Base-by-base conservation (phyloP, 306 rosid genomes). In the Spatholobus suberectus region DNA sequence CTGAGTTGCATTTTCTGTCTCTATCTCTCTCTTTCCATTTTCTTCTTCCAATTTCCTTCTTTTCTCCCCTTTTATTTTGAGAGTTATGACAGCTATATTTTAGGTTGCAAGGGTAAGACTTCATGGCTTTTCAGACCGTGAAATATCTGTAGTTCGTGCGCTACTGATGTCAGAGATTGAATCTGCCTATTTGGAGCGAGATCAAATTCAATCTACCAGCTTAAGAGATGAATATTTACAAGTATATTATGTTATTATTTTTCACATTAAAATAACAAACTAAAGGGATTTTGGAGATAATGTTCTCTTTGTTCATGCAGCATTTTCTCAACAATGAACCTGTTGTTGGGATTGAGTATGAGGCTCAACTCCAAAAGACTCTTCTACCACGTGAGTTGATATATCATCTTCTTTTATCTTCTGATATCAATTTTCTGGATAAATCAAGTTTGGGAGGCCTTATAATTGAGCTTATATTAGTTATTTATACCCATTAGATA, bases 161-260 rank as follows among this genome's bases (percentile, higher is more conserved):
- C 79, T 92, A 35, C 75, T 93, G 80, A 90, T 93, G 94, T 91
- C 98, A 72, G 99, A 95, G 87, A 93, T 96, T 84, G 99, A 96
- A 88, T 96, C 99, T 85, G 92, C 98, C 76, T 95, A 90, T 89
- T 91, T 95, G 92, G 99, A 96, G 83, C 93, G 99, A 20, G 98
- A 93, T 89, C 99, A 96, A 88, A 82, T 96, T 94, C 99, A 96
- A 79, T 92, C 99, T 76, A 92, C 97, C 35, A 93, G 88, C 87
- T 84, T 96, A 83, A 86, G 96, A 75, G 97, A 93, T 77, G 99
- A 93, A 86, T 93, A 92, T 86, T 89, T 96, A 85, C 98, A 96
- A 78, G 99, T 96, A 89, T 74, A 38, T 86, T 41, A 40, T 49
- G 40, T 38, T 73, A n/a, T 77, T 55, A 17, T 66, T 76, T n/a